Conservation (phyloP, 257 asterid species). For the Solanum etuberosum region DNA sequence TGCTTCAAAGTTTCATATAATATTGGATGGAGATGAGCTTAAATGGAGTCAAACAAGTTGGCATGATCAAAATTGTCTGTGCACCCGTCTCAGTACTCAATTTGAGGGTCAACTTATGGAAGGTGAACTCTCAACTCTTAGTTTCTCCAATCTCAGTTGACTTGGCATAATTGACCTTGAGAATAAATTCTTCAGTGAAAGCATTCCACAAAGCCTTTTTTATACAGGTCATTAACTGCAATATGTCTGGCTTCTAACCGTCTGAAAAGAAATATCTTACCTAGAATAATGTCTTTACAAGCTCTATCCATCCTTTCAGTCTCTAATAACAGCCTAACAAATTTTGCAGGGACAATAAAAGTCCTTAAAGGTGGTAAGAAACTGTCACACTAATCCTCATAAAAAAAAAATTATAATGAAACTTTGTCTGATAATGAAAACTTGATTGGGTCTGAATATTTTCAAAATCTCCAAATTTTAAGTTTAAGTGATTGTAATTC, state of each 20-base stretch:
- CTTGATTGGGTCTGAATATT: constrained; percentile 32
- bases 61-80: background rate
- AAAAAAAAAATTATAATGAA: constrained; percentile 53
- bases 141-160: constrained; percentile 58
- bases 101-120: constrained; percentile 53
- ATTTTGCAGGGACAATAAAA: constrained; percentile 49
- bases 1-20: background rate
- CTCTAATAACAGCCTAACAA: constrained; percentile 66
- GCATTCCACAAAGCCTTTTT: constrained; percentile 55
- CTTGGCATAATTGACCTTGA: constrained; percentile 65
- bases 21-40: background rate
- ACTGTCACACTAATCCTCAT: constrained; percentile 50
- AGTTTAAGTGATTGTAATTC: constrained; percentile 64
- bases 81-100: constrained; percentile 51
- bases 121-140: constrained; percentile 60
- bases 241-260: constrained; percentile 60
- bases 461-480: constrained; percentile 51
- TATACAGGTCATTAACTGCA: constrained; percentile 60
- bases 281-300: constrained; percentile 39
- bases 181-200: constrained; percentile 49
- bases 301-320: constrained; percentile 63
- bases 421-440: constrained; percentile 31
- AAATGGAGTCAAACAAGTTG: background rate
- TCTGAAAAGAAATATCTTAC: constrained; percentile 47
- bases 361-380: constrained; percentile 58